A percentile compares a stretch with the other conserved stretches of the same genome.
Evolutionary conservation across 495 filamentous ascomycete genomes (phyloP).

Genomic region (Hyaloscypha finlandica): DNA sequence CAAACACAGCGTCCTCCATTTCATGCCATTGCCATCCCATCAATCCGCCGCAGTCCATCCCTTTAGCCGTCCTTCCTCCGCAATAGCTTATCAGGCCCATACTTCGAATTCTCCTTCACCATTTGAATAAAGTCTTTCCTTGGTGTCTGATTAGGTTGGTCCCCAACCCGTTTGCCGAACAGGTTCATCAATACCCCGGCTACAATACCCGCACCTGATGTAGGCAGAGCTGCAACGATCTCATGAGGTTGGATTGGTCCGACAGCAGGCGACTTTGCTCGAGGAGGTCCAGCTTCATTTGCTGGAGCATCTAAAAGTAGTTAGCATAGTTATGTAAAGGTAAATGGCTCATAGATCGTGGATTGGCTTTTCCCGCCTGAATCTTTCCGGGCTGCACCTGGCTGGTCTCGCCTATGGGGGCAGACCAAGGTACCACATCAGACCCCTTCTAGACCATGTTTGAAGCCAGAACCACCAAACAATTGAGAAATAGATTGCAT

Average conservation of each 20-base stretch:
- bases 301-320: neutral
- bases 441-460: neutral
- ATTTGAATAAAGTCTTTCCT: constrained; percentile 54
- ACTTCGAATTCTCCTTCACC: constrained; percentile 52
- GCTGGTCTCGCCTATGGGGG: neutral
- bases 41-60: neutral
- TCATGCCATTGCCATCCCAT: neutral
- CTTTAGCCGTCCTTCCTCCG: constrained; percentile 24
- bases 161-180: constrained; percentile 63
- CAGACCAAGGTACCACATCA: neutral
- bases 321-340: neutral
- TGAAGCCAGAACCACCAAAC: neutral
- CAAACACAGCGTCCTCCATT: neutral
- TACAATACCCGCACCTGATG: constrained; percentile 50
- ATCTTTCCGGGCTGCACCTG: neutral
- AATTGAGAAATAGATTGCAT: neutral
- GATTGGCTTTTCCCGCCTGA: neutral
- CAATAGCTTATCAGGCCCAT: constrained; percentile 48
- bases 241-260: constrained; percentile 67
- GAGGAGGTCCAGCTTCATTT: neutral
- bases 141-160: constrained; percentile 35
- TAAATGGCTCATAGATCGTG: neutral
- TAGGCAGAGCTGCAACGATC: constrained; percentile 66
- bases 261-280: constrained; percentile 4
- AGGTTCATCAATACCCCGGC: constrained; percentile 60